Percentiles rank a stretch among this genome's conserved stretches.
Conservation (phyloP, 352 stramenopile species). For the Pythium dissimile region DNA sequence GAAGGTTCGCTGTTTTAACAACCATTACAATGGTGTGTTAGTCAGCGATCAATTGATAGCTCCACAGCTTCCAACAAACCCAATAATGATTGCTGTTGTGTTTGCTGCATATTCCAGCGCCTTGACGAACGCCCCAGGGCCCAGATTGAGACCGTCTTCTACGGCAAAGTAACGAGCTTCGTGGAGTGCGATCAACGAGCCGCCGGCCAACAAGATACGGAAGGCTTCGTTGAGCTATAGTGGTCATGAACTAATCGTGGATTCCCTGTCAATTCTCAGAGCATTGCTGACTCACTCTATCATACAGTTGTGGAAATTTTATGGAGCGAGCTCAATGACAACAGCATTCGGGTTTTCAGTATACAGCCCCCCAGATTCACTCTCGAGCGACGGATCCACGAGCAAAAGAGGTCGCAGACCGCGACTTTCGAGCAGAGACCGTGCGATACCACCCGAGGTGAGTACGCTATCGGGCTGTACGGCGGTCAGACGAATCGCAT, state of each 20-base stretch:
- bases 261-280: background rate
- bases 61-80: conserved; percentile 19
- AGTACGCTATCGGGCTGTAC: conserved; percentile 40
- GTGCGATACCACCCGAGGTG: conserved; percentile 41
- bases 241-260: background rate
- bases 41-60: too few relatives aligned
- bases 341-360: conserved; percentile 45
- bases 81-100: conserved; percentile 40
- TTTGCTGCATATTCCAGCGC: conserved; percentile 44
- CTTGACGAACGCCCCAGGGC: conserved; percentile 51
- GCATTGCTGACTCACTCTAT: conserved; percentile 29
- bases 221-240: conserved; percentile 56
- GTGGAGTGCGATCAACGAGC: conserved; percentile 50
- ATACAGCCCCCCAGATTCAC: conserved; percentile 41
- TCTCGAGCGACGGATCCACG: conserved; percentile 37
- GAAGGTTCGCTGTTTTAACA: conserved; percentile 38
- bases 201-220: conserved; percentile 41
- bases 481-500: conserved; percentile 37
- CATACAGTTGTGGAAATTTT: conserved; percentile 62
- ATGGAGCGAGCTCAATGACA: conserved; percentile 46
- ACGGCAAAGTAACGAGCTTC: conserved; percentile 50
- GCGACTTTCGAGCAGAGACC: conserved; percentile 31
- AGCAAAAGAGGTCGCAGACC: conserved; percentile 43
- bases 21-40: too few relatives aligned
- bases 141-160: conserved; percentile 45